Evolutionary conservation across 306 rosid genomes (phyloP), one percentile per base, ranked within the genome.

Genomic region (Calophaca sinica): DNA sequence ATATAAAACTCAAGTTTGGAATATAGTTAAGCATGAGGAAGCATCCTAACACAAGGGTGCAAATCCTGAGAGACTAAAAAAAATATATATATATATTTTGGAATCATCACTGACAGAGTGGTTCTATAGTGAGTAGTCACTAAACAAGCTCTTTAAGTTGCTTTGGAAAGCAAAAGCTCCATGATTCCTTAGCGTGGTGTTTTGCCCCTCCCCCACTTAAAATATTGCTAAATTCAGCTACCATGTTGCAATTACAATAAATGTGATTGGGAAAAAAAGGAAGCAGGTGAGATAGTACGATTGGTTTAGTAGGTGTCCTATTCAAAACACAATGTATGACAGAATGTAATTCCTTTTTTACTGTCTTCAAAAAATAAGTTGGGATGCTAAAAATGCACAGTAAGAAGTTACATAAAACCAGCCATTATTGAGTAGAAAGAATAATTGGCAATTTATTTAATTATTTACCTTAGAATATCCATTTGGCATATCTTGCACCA

Each of bases 401-500:
- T 7, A 46, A 49, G 12, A 48, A 60, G 26, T 20, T 20, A 46
- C 28, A 5, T 7, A 77, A 77, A 66, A 45, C 50, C 8, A 58
- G 2, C 26, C 26, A 20, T 5, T 66, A 76, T 39, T 32, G 9
- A 49, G 28, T 6, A 26, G 39, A 48, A 28, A 64, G n/a, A 33
- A 68, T 31, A 11, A 35, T 32, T 26, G 12, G 28, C 9, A 14
- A 39, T 41, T 4, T 57, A 28, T 20, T 55, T 49, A 9, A 9
- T 45, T 42, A 52, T 45, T 33, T 82, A 90, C 98, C 94, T 89
- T 93, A 14, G 97, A 93, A 84, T 86, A 93, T 33, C 98, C 96
- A 68, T 89, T 93, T 4, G 96, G 97, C 96, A 93, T 89, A 67
- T 93, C 98, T 84, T 93, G 97, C 31, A 93, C 91, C 42, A 93